Evolutionary conservation across 306 rosid species (phyloP).

Genomic region (Sphenostylis stenocarpa): DNA sequence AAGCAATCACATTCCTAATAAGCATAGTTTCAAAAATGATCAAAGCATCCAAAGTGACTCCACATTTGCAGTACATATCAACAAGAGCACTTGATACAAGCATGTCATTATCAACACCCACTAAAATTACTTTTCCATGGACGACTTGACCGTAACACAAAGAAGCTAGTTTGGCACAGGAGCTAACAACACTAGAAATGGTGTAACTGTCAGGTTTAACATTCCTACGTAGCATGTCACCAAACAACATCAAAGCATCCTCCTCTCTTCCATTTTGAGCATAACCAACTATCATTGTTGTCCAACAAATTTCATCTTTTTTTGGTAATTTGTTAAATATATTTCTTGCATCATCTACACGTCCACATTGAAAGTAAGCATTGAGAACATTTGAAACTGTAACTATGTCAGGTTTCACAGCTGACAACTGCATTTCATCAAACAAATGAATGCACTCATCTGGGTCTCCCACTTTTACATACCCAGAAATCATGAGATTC

Average conservation of each 20-base stretch:
- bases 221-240: constrained; percentile 46
- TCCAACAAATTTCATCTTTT: constrained; percentile 55
- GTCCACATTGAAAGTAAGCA: constrained; percentile 43
- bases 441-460: constrained; percentile 46
- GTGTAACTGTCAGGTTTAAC: constrained; percentile 50
- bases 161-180: constrained; percentile 57
- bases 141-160: constrained; percentile 45
- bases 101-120: constrained; percentile 44
- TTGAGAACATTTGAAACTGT: constrained; percentile 47
- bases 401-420: constrained; percentile 47
- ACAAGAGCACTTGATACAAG: constrained; percentile 53
- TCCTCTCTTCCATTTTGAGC: constrained; percentile 49
- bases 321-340: constrained; percentile 32
- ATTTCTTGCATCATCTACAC: constrained; percentile 41
- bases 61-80: constrained; percentile 61
- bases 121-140: constrained; percentile 46
- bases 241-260: constrained; percentile 46
- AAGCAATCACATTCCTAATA: constrained; percentile 37
- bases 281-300: constrained; percentile 55
- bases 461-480: constrained; percentile 45
- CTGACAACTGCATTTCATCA: constrained; percentile 41
- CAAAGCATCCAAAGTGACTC: constrained; percentile 51
- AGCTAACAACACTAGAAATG: constrained; percentile 49
- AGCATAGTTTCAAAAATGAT: constrained; percentile 45
- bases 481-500: constrained; percentile 50